A percentile compares a stretch with the other conserved stretches of the same genome.
phyloP scores from a whole-genome alignment of 371 early-diverging fungal genomes.

The Mortierella sp. region DNA sequence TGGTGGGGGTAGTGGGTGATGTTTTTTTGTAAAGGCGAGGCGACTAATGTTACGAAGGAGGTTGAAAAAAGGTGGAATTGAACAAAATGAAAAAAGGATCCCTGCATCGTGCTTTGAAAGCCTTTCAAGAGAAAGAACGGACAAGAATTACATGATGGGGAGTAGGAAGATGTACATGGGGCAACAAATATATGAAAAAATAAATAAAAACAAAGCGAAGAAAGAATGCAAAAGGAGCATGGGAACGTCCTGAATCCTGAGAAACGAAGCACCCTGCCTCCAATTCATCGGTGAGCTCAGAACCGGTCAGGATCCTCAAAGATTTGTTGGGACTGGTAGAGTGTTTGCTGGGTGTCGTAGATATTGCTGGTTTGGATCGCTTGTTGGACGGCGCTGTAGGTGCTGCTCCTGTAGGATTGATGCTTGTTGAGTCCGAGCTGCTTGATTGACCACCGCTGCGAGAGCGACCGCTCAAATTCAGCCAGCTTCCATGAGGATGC shows the following conservation, averaged over 20 bases:
- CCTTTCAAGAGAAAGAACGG: neutral
- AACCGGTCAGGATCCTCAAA: slow-evolving; percentile 57
- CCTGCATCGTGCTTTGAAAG: neutral
- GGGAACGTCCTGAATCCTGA: neutral
- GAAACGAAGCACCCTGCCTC: neutral
- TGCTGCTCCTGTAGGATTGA: slow-evolving; percentile 52
- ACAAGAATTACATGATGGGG: neutral
- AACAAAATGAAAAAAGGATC: neutral
- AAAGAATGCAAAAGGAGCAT: slow-evolving; percentile 4
- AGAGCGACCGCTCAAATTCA: slow-evolving; percentile 57
- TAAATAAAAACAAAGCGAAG: neutral
- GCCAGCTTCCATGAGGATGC: slow-evolving; percentile 57
- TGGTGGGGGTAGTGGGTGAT: neutral
- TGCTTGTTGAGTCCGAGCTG: slow-evolving; percentile 56
- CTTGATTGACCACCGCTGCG: slow-evolving; percentile 57
- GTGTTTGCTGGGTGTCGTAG: slow-evolving; percentile 42
- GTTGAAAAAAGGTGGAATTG: slow-evolving; percentile 1
- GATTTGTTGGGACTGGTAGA: slow-evolving; percentile 45
- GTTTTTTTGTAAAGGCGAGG: neutral
- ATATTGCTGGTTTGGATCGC: slow-evolving; percentile 58
- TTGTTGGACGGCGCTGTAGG: slow-evolving; percentile 51
- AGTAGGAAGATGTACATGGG: slow-evolving; percentile 4
- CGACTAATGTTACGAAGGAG: slow-evolving; percentile 9
- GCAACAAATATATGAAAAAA: neutral
- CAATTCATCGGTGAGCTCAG: neutral